Base-by-base conservation (phyloP, 2,329 filamentous ascomycete species). In the Madurella mycetomatis region DNA sequence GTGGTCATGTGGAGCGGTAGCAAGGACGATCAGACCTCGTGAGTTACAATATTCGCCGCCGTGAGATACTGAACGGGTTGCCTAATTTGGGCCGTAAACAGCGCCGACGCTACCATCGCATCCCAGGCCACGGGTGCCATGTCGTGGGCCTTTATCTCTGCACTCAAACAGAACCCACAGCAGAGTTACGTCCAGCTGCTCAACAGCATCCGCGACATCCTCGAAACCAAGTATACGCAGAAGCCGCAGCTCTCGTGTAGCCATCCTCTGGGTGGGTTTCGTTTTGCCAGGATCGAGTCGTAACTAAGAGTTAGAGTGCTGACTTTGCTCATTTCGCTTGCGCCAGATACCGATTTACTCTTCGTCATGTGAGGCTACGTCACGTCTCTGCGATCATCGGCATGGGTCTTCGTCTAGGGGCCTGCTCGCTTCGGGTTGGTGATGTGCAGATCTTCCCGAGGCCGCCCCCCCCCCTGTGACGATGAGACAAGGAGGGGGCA, bases 1-100 rank as follows among this genome's bases (percentile, higher is more conserved):
- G 94, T 99, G 32, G 84, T 99, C 69, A 95, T 96, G 89, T 96
- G 92, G 88, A 95, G 90, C 57, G 94, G 94, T 54, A 95, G 90
- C 75, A 96, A 96, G 73, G 94, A 99, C 68, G 84, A 86, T 58
- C 94, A 97, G 73, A 99, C 94, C 62, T 92, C 88, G 86, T 86
- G 74, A 71, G 82, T 82, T 67, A 68, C 63, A 9, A 16, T 15
- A 8, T 16, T 31, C n/a, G 13, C 4, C n/a, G 8, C 47, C 44
- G 37, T 53, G 56, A 41, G 51, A 17, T 19, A 48, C 15, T 42
- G 37, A 1, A 42, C 9, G 30, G 15, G 39, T 52, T 64, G 62
- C 47, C 53, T 11, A 37, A 15, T 37, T 2, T 4, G 4, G 34
- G 4, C 13, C 4, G 9, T 49, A 15, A 62, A 52, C 63, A 95